Evolutionary conservation across 768 basidiomycete species (phyloP), one percentile per base, ranked within the genome.

Genomic region (Phlebiopsis flavidoalba): DNA sequence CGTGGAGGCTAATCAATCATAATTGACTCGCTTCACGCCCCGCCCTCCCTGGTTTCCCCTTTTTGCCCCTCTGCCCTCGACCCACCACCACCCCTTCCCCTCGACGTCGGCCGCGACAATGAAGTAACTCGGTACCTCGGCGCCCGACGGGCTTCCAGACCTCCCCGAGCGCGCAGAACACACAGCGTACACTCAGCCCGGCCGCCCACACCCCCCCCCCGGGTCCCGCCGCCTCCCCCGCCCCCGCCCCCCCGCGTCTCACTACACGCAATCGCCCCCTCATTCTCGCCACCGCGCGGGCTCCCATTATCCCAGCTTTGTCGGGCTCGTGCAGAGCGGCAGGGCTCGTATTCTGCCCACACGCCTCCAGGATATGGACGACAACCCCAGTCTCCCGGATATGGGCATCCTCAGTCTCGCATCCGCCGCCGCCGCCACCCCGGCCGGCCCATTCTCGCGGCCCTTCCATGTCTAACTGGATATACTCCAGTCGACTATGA

Each of bases 101-200:
- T 31, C 26, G 26, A 31, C 26, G 26, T 31, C 26, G 26, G 15
- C 53, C 15, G 53, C 33, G 24, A 53, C n/a, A 10, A 57, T 57
- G 55, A 43, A 57, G 55, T 47, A 57, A n/a, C 55, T 57, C 55
- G n/a, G 10, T 57, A 57, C 55, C n/a, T 45, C 55, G 2, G 22
- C 55, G 22, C 7, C n/a, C 17, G n/a, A 21, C 55, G 22, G 55
- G 55, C 55, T 36, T 57, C 40, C 22, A 22, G 43, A 31, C 8
- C 10, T 11, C 40, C 22, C 55, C 55, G 14, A 21, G 21, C 53
- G 37, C n/a, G 15, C 55, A 5, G 36, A 33, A n/a, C n/a, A n/a
- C n/a, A n/a, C 22, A 24, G 15, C 2, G 31, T 24, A 46, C 55
- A 21, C 24, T 57, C 11, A 26, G 5, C 7, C 40, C 10, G 43